Evolutionary conservation across 1,284 basidiomycete species (phyloP).

Genomic region (Fomes fomentarius): DNA sequence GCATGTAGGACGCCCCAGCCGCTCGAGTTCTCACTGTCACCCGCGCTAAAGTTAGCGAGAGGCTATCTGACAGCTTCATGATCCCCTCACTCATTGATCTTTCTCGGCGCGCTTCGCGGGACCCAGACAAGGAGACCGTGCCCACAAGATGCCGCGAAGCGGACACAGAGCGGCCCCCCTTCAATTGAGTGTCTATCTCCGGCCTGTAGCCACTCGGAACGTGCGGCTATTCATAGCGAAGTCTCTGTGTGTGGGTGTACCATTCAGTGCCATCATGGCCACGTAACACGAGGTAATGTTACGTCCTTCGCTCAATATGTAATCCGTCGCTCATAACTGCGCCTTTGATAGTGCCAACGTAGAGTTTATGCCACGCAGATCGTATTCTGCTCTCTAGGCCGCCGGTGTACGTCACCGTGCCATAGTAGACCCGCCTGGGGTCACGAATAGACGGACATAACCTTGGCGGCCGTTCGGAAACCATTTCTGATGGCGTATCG

Average conservation of each 20-base stretch:
- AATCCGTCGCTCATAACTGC: conserved; percentile 8
- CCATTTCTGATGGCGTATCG: background rate
- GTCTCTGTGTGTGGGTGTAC: background rate
- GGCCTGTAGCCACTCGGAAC: conserved; percentile 1
- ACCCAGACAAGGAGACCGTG: conserved; percentile 1
- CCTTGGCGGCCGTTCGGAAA: background rate
- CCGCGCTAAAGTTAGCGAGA: conserved; percentile 15
- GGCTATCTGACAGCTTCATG: conserved; percentile 15
- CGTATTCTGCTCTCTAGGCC: conserved; percentile 4
- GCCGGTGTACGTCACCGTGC: conserved; percentile 2
- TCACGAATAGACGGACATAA: background rate
- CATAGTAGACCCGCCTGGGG: background rate
- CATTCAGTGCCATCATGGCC: background rate
- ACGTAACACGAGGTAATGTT: conserved; percentile 3
- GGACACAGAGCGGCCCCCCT: conserved; percentile 11
- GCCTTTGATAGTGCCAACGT: background rate
- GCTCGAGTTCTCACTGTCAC: conserved; percentile 8
- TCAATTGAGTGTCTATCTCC: conserved; percentile 8
- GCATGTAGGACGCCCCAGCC: background rate
- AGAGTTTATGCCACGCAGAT: conserved; percentile 6
- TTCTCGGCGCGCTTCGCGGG: conserved; percentile 15
- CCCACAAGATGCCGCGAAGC: background rate
- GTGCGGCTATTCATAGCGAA: conserved; percentile 1
- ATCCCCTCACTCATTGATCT: conserved; percentile 8
- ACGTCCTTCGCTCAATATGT: conserved; percentile 7